These are phyloP conservation scores for Trichoderma hamatum DNA, from an alignment of 2,329 filamentous ascomycete species.

Conservation along the genomic window DNA sequence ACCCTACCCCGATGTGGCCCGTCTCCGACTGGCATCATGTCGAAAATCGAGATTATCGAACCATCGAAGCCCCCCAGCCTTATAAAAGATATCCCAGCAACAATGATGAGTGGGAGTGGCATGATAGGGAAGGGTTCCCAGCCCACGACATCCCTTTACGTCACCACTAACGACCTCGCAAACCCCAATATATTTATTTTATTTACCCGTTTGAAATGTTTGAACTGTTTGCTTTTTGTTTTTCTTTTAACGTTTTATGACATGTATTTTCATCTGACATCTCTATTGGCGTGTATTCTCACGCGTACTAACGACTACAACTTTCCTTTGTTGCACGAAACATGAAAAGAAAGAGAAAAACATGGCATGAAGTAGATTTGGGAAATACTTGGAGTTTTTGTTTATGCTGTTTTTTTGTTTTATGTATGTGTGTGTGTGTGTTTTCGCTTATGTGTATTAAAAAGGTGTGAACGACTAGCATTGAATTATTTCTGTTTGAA, in stretches of 20 bases:
- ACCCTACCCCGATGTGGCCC: conserved; percentile 15
- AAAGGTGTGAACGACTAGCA: conserved; percentile 14
- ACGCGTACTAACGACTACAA: conserved; percentile 11
- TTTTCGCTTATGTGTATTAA: background rate
- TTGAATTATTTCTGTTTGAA: background rate
- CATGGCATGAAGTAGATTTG: conserved; percentile 18
- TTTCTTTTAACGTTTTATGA: background rate
- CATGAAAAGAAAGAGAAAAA: conserved; percentile 20
- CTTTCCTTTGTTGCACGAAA: background rate
- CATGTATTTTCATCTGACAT: conserved; percentile 3
- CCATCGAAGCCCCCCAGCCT: conserved; percentile 21
- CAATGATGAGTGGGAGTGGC: conserved; percentile 40
- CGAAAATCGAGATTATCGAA: conserved; percentile 16
- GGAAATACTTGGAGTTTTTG: conserved; percentile 6
- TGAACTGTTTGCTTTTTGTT: background rate
- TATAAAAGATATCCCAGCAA: conserved; percentile 17
- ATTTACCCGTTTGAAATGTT: background rate
- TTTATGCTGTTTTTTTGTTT: background rate
- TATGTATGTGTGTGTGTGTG: background rate
- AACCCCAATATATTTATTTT: background rate
- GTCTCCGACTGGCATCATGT: conserved; percentile 12
- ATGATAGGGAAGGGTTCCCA: conserved; percentile 41
- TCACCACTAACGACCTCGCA: background rate
- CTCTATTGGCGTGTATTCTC: conserved; percentile 13
- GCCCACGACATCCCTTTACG: conserved; percentile 24